Evolutionary conservation across 306 rosid genomes (phyloP).

Genomic region (Dalbergia cultrata): DNA sequence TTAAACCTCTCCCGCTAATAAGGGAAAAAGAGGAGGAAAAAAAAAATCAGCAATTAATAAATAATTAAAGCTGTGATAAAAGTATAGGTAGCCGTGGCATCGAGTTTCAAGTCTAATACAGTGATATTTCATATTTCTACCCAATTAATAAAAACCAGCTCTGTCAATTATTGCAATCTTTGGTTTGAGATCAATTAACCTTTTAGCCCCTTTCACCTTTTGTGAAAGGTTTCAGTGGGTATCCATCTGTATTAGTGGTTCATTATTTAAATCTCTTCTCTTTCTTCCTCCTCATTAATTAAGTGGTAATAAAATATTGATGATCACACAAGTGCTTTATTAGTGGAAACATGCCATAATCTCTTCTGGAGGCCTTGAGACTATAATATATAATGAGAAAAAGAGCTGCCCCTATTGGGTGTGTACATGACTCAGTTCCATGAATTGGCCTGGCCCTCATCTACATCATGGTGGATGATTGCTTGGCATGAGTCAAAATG

Average conservation of each 20-base stretch:
- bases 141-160: constrained; percentile 38
- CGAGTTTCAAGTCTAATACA: background rate
- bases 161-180: constrained; percentile 48
- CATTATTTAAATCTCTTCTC: background rate
- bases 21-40: background rate
- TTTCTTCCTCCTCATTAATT: constrained; percentile 22
- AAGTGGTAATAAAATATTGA: constrained; percentile 37
- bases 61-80: background rate
- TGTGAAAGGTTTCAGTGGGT: constrained; percentile 33
- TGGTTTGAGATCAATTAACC: constrained; percentile 36
- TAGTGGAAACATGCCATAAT: constrained; percentile 69
- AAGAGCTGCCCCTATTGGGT: constrained; percentile 7
- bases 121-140: background rate
- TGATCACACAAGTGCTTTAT: constrained; percentile 50
- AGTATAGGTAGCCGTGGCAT: background rate
- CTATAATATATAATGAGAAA: constrained; percentile 30
- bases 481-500: constrained; percentile 67
- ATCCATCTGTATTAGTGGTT: constrained; percentile 25
- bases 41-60: background rate
- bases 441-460: constrained; percentile 58
- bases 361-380: constrained; percentile 46
- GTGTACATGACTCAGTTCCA: constrained; percentile 46
- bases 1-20: background rate
- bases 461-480: constrained; percentile 64
- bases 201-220: constrained; percentile 34